Percentiles rank a stretch among this genome's conserved stretches.
Evolutionary conservation across 73 alveolate genomes (phyloP).

Genomic region (Paramecium sonneborni): DNA sequence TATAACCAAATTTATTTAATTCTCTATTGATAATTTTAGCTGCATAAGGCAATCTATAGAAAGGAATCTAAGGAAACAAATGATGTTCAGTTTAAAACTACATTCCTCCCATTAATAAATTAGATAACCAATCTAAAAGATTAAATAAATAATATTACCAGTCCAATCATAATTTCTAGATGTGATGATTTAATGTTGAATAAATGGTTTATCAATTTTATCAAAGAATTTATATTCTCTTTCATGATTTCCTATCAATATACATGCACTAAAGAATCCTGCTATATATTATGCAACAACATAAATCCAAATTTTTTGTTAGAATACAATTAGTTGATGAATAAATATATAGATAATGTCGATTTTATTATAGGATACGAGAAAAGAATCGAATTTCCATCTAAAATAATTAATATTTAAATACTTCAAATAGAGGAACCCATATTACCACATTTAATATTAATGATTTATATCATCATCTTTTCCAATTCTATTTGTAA

Average conservation of each 20-base stretch:
- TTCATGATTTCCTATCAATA: slow-evolving; percentile 65
- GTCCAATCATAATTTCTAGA: slow-evolving; percentile 61
- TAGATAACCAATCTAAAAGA: slow-evolving; percentile 41
- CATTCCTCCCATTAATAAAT: slow-evolving; percentile 69
- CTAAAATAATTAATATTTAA: background rate
- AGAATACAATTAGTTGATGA: slow-evolving; percentile 17
- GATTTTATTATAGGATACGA: slow-evolving; percentile 22
- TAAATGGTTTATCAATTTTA: slow-evolving; percentile 58
- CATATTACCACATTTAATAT: slow-evolving; percentile 42
- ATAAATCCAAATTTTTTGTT: slow-evolving; percentile 55
- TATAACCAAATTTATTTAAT: slow-evolving; percentile 53
- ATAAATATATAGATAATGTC: slow-evolving; percentile 17
- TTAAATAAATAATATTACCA: background rate
- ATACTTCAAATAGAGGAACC: slow-evolving; percentile 47
- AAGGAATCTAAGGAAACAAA: slow-evolving; percentile 65
- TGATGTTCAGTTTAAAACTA: slow-evolving; percentile 66
- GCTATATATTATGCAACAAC: slow-evolving; percentile 35
- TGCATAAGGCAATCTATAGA: slow-evolving; percentile 61
- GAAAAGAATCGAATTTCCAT: slow-evolving; percentile 61
- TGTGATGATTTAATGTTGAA: slow-evolving; percentile 60
- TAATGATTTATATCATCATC: slow-evolving; percentile 60
- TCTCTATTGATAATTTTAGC: slow-evolving; percentile 59
- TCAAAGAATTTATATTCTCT: slow-evolving; percentile 57
- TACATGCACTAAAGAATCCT: slow-evolving; percentile 62
- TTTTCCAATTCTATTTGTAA: slow-evolving; percentile 53